These are phyloP conservation scores for Poa annua DNA, from an alignment of 176 grass and related monocot genomes.

Conservation along the genomic window DNA sequence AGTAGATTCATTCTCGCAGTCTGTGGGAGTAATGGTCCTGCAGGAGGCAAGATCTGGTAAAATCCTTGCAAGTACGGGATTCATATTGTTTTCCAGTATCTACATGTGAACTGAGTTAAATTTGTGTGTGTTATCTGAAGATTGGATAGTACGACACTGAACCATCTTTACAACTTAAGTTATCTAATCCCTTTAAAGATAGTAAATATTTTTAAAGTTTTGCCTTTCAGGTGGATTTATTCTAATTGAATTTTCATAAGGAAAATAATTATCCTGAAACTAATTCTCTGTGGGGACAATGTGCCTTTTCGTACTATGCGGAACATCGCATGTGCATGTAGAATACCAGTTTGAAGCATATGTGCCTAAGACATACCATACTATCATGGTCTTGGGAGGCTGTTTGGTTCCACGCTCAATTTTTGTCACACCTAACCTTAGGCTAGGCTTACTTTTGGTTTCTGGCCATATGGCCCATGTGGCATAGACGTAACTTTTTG, in stretches of 20 bases:
- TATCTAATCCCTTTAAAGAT: too few species aligned
- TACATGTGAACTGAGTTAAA: not conserved
- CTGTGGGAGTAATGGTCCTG: not conserved
- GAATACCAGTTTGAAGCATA: conserved; percentile 6
- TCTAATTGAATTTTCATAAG: too few species aligned
- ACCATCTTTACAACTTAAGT: too few species aligned
- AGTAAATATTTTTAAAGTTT: too few species aligned
- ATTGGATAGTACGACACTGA: not conserved
- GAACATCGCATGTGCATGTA: not conserved
- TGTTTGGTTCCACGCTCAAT: not conserved
- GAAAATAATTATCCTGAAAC: not conserved
- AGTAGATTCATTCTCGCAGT: not conserved
- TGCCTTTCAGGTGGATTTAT: too few species aligned
- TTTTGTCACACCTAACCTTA: not conserved
- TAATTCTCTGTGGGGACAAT: conserved; percentile 21
- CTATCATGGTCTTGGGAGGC: not conserved
- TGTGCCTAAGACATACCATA: not conserved
- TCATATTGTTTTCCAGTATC: not conserved
- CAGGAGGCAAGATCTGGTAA: not conserved
- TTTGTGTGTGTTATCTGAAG: not conserved
- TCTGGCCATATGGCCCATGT: not conserved
- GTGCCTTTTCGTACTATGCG: not conserved
- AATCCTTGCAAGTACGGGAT: not conserved
- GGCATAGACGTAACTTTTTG: conserved; percentile 8
- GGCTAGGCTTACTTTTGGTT: not conserved